phyloP scores from a whole-genome alignment of 2,329 filamentous ascomycete species.

The Colletotrichum sp. region DNA sequence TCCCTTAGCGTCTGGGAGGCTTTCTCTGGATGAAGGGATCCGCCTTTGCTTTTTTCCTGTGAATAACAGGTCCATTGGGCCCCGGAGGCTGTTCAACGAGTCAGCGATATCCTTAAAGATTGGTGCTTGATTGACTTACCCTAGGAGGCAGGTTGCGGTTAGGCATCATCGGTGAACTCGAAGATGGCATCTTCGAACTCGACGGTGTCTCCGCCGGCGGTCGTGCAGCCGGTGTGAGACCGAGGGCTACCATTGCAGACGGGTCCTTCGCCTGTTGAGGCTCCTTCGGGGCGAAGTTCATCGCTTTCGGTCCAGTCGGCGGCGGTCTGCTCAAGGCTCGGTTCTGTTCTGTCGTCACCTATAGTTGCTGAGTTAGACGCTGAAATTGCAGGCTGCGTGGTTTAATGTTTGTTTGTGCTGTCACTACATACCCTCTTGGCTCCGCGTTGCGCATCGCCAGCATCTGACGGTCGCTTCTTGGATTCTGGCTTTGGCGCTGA shows the following conservation, averaged over 20 bases:
- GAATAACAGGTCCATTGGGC: conserved; percentile 20
- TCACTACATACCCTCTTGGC: conserved; percentile 46
- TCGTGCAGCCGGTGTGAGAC: conserved; percentile 50
- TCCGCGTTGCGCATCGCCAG: conserved; percentile 33
- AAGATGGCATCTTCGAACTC: conserved; percentile 11
- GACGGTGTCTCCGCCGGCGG: conserved; percentile 33
- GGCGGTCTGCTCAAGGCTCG: conserved; percentile 6
- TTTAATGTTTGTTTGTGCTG: background rate
- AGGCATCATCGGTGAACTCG: background rate
- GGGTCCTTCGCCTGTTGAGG: conserved; percentile 44
- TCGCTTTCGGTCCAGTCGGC: conserved; percentile 22
- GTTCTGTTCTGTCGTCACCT: conserved; percentile 20
- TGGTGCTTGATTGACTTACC: background rate
- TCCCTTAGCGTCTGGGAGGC: conserved; percentile 24
- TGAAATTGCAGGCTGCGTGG: background rate
- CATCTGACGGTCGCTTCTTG: conserved; percentile 52
- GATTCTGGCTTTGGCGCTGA: conserved; percentile 25
- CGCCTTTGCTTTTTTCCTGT: conserved; percentile 44
- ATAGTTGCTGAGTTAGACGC: conserved; percentile 1
- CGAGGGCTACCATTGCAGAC: conserved; percentile 57
- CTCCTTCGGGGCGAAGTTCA: conserved; percentile 15
- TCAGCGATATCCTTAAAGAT: background rate
- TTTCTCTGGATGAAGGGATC: conserved; percentile 51
- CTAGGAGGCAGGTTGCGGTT: conserved; percentile 7
- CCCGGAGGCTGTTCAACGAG: background rate